Conservation (phyloP, 2,329 filamentous ascomycete genomes). For the Fonsecaea multimorphosa region DNA sequence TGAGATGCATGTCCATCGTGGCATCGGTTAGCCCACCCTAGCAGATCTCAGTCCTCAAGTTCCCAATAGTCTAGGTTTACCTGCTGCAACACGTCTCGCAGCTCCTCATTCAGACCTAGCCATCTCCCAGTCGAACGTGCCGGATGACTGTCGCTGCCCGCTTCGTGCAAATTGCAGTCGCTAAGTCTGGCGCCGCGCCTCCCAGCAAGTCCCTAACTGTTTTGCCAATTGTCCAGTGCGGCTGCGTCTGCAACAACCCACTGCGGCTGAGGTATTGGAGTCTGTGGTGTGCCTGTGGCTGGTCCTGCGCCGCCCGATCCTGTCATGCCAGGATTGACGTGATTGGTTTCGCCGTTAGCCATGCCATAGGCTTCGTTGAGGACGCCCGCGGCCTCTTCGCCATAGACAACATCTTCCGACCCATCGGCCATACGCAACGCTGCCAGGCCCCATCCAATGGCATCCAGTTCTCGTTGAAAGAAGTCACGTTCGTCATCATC, state of each 20-base stretch:
- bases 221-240: slow-evolving; percentile 34
- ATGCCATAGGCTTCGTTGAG: slow-evolving; percentile 22
- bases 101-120: neutral
- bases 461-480: slow-evolving; percentile 77
- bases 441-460: slow-evolving; percentile 62
- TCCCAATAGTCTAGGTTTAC: slow-evolving; percentile 12
- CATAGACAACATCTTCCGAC: slow-evolving; percentile 37
- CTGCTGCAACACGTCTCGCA: neutral
- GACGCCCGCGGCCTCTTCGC: slow-evolving; percentile 36
- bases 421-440: slow-evolving; percentile 38
- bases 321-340: slow-evolving; percentile 3
- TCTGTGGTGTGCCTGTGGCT: slow-evolving; percentile 13
- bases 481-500: slow-evolving; percentile 78
- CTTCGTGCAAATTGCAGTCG: neutral
- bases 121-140: slow-evolving; percentile 1
- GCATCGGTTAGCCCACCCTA: neutral
- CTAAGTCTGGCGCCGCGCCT: neutral
- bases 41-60: slow-evolving; percentile 1
- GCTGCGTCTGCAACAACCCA: slow-evolving; percentile 33
- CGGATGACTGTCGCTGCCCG: neutral
- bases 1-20: neutral
- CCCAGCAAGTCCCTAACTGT: slow-evolving; percentile 29
- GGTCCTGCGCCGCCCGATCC: neutral
- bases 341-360: slow-evolving; percentile 21
- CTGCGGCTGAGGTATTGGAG: slow-evolving; percentile 27